These are phyloP conservation scores for Malassezia arunalokei DNA, from an alignment of 1,284 basidiomycete genomes.

Conservation along the genomic window DNA sequence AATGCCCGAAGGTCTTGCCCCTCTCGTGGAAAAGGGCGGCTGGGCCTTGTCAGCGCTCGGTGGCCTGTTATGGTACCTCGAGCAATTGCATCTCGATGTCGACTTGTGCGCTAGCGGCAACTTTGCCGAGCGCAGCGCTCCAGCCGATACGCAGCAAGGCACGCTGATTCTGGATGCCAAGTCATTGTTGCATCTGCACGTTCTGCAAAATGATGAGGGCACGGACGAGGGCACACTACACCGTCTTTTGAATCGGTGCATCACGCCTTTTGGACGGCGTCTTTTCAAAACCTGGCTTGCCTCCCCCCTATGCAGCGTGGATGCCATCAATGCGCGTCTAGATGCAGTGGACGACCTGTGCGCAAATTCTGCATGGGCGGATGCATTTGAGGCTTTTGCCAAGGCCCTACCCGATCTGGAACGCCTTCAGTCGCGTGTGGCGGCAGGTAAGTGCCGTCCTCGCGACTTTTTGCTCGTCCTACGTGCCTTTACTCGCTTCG, in stretches of 20 bases:
- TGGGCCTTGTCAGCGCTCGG: constrained; percentile 37
- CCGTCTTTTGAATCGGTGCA: constrained; percentile 41
- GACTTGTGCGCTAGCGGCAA: constrained; percentile 42
- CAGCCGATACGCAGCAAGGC: constrained; percentile 23
- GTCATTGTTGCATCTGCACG: constrained; percentile 40
- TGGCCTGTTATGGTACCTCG: constrained; percentile 39
- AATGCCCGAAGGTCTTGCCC: constrained; percentile 28
- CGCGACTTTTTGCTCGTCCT: constrained; percentile 40
- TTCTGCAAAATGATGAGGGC: constrained; percentile 43
- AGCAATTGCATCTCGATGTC: constrained; percentile 38
- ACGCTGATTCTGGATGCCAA: constrained; percentile 42
- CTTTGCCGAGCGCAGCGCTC: constrained; percentile 36
- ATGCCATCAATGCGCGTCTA: constrained; percentile 33
- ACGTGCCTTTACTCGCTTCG: constrained; percentile 26
- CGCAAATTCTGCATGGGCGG: constrained; percentile 22
- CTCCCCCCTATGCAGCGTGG: constrained; percentile 29
- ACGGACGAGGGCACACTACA: constrained; percentile 40
- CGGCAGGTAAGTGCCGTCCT: constrained; percentile 39
- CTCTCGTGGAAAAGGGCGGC: constrained; percentile 23
- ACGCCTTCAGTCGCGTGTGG: constrained; percentile 37
- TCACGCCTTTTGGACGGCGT: constrained; percentile 43
- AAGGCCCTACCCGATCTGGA: constrained; percentile 40
- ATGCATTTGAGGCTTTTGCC: constrained; percentile 32
- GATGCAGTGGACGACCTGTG: constrained; percentile 42
- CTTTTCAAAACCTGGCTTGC: constrained; percentile 44